phyloP scores from a whole-genome alignment of 257 asterid species.

The Solanum rostratum region DNA sequence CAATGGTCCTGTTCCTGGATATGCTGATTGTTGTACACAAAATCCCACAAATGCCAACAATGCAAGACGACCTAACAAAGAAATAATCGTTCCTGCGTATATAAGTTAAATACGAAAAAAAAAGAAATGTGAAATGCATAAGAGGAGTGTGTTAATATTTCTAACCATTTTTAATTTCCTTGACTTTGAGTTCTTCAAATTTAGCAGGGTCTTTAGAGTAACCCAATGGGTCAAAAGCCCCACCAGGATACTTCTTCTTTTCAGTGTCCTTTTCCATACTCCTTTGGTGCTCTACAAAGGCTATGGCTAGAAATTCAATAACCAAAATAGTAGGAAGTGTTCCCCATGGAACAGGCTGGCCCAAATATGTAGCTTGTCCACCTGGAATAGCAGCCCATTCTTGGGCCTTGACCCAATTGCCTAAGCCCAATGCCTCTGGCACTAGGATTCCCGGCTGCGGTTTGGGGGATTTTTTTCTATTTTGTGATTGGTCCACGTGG shows the following conservation, averaged over 20 bases:
- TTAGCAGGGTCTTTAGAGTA: conserved; percentile 83
- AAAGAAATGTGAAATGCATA: too few relatives aligned
- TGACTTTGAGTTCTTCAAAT: conserved; percentile 63
- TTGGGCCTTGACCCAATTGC: conserved; percentile 96
- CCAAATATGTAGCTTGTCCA: conserved; percentile 90
- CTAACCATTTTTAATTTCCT: conserved; percentile 88
- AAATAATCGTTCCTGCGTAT: too few relatives aligned
- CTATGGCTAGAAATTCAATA: conserved; percentile 73
- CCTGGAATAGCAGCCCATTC: conserved; percentile 97
- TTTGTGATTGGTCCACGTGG: conserved; percentile 71
- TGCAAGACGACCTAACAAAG: conserved; percentile 58
- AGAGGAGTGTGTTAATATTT: not conserved
- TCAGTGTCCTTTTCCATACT: conserved; percentile 89
- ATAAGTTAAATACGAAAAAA: too few relatives aligned
- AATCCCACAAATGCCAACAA: conserved; percentile 85
- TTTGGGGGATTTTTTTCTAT: not conserved
- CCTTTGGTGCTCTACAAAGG: conserved; percentile 93
- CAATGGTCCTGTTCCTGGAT: conserved; percentile 92
- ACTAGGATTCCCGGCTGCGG: conserved; percentile 78
- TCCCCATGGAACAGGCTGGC: conserved; percentile 98
- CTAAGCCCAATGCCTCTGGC: conserved; percentile 88
- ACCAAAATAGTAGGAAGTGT: conserved; percentile 81
- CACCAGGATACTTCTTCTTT: conserved; percentile 96
- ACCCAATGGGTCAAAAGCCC: conserved; percentile 91
- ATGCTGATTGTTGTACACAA: conserved; percentile 78